These are phyloP conservation scores for Monosporascus sp. DNA, from an alignment of 2,329 filamentous ascomycete species.

Conservation along the genomic window DNA sequence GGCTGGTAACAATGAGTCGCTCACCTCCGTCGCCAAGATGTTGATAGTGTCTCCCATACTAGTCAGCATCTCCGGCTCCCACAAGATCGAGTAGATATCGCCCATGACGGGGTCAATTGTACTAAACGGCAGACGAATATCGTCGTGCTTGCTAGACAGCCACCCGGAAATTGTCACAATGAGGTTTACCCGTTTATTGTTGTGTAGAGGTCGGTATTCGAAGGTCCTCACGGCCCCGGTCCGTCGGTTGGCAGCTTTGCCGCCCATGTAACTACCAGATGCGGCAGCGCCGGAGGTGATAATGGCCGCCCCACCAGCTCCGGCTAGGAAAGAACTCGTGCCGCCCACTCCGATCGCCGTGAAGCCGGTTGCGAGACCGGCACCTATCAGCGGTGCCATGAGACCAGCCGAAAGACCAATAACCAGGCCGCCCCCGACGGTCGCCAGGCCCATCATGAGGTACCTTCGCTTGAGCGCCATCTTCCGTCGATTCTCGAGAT, in stretches of 20 bases:
- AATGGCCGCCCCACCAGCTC: slow-evolving; percentile 85
- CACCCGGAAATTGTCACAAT: slow-evolving; percentile 94
- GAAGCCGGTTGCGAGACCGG: slow-evolving; percentile 88
- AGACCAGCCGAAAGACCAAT: slow-evolving; percentile 92
- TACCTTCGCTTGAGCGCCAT: slow-evolving; percentile 75
- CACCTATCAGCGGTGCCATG: slow-evolving; percentile 87
- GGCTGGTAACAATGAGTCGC: slow-evolving; percentile 25
- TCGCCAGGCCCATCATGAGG: slow-evolving; percentile 94
- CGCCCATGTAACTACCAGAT: slow-evolving; percentile 81
- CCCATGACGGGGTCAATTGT: slow-evolving; percentile 98
- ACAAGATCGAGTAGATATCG: slow-evolving; percentile 92
- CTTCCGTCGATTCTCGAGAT: slow-evolving; percentile 83
- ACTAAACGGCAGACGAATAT: slow-evolving; percentile 90
- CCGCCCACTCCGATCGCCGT: slow-evolving; percentile 91
- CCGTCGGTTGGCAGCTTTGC: slow-evolving; percentile 76
- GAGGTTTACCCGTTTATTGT: slow-evolving; percentile 94
- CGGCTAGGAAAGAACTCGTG: slow-evolving; percentile 82
- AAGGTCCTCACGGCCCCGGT: slow-evolving; percentile 94
- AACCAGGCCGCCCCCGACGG: slow-evolving; percentile 88
- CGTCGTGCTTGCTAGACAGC: slow-evolving; percentile 98
- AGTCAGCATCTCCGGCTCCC: slow-evolving; percentile 96
- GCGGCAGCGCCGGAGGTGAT: slow-evolving; percentile 87
- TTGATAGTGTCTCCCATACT: slow-evolving; percentile 99
- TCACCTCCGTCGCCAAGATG: slow-evolving; percentile 91
- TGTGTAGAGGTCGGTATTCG: slow-evolving; percentile 92